Percentiles rank a stretch among this genome's conserved stretches.
Evolutionary conservation across 2,329 filamentous ascomycete species (phyloP).

Genomic region (Chaetomium sp.): DNA sequence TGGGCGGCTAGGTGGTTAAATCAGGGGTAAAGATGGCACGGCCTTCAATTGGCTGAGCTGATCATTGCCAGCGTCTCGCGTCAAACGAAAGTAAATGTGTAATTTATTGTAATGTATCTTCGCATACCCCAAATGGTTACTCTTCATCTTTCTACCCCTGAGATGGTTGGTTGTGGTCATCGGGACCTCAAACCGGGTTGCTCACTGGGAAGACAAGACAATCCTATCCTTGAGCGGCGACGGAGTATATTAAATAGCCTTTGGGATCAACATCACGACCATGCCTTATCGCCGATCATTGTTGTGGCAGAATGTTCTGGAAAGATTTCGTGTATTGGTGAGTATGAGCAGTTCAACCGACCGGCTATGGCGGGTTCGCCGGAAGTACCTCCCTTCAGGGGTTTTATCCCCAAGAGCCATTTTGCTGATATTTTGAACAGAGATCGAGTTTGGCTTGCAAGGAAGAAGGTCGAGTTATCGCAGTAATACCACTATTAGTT

Average conservation of each 20-base stretch:
- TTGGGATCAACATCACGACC: neutral
- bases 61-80: neutral
- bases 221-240: neutral
- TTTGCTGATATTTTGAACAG: no score
- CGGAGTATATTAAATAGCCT: neutral
- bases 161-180: neutral
- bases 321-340: neutral
- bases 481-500: no score
- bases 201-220: neutral
- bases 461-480: no score
- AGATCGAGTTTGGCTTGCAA: no score
- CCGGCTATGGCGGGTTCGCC: no score
- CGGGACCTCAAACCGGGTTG: neutral
- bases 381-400: no score
- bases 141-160: no score
- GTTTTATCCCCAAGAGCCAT: no score
- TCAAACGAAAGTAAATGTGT: neutral
- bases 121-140: neutral
- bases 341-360: no score
- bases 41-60: neutral
- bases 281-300: neutral
- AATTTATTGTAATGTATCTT: neutral
- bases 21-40: conserved; percentile 17
- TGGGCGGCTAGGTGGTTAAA: conserved; percentile 29
- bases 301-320: neutral